Conservation (phyloP, 352 stramenopile genomes). For the Phytophthora citrophthora region DNA sequence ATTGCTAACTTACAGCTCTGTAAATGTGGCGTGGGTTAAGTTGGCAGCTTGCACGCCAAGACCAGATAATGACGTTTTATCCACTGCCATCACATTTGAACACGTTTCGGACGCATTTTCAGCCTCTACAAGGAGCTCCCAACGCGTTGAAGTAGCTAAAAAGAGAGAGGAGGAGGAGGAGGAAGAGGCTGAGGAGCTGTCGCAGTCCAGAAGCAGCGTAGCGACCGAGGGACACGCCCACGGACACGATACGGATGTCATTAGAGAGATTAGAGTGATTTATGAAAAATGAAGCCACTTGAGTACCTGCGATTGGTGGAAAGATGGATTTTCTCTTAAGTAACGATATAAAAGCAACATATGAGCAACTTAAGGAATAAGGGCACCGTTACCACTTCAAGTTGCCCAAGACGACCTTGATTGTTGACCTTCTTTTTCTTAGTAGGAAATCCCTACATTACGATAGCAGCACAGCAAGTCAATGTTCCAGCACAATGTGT, state of each 20-base stretch:
- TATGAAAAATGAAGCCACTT: constrained; percentile 15
- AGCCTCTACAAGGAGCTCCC: constrained; percentile 3
- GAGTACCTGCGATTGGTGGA: constrained; percentile 2
- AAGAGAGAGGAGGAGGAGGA: constrained; percentile 12
- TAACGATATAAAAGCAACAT: constrained; percentile 2
- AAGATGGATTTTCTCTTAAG: constrained; percentile 4
- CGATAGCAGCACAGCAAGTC: too few relatives aligned
- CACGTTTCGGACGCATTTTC: constrained; percentile 15
- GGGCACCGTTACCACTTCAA: neutral
- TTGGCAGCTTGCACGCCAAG: constrained; percentile 16
- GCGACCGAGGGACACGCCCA: constrained; percentile 19
- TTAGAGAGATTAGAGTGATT: constrained; percentile 2
- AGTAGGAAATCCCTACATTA: too few relatives aligned
- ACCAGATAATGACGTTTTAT: constrained; percentile 17
- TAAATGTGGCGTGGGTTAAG: constrained; percentile 9
- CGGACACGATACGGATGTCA: constrained; percentile 13
- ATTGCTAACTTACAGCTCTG: constrained; percentile 13
- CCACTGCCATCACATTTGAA: constrained; percentile 19
- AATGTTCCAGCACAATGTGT: too few relatives aligned
- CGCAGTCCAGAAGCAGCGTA: constrained; percentile 23
- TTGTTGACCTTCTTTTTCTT: too few relatives aligned
- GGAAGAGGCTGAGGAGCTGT: neutral
- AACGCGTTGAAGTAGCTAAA: constrained; percentile 8
- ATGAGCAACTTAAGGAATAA: neutral
- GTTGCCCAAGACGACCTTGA: too few relatives aligned